phyloP scores from a whole-genome alignment of 495 filamentous ascomycete species.

The Penicillium lividum region DNA sequence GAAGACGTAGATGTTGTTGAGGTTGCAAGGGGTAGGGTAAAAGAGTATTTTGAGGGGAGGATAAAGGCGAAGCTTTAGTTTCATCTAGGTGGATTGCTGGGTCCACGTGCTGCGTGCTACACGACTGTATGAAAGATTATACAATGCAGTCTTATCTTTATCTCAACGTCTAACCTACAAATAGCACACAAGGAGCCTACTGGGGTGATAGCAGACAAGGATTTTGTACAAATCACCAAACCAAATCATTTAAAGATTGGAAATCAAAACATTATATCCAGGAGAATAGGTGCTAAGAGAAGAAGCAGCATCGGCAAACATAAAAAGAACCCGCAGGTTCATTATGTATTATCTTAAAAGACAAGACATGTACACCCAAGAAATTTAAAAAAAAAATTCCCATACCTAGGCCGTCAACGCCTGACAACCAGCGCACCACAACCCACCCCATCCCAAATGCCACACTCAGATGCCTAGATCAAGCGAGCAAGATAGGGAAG shows the following conservation, averaged over 20 bases:
- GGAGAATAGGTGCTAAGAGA: slow-evolving; percentile 12
- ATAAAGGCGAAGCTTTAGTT: slow-evolving; percentile 53
- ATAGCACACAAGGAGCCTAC: too few relatives aligned
- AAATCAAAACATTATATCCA: slow-evolving; percentile 26
- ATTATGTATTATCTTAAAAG: slow-evolving; percentile 34
- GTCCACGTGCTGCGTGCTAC: neutral
- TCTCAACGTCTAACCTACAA: neutral
- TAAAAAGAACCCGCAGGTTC: slow-evolving; percentile 14
- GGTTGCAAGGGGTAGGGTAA: slow-evolving; percentile 54
- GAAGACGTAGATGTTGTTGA: slow-evolving; percentile 60
- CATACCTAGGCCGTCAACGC: slow-evolving; percentile 14
- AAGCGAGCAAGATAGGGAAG: neutral
- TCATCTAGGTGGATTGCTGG: neutral
- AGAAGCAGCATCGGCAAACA: slow-evolving; percentile 14
- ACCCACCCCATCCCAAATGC: neutral
- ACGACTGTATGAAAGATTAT: neutral
- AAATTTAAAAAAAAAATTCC: slow-evolving; percentile 15
- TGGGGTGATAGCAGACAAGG: too few relatives aligned
- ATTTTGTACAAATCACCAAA: neutral
- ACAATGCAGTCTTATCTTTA: neutral
- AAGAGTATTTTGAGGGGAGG: slow-evolving; percentile 58
- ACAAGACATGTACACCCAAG: slow-evolving; percentile 29
- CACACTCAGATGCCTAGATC: slow-evolving; percentile 11
- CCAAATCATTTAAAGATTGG: slow-evolving; percentile 7
- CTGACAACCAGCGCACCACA: slow-evolving; percentile 8